These are phyloP conservation scores for Tardiomyces blankii DNA, from an alignment of 1,139 yeast genomes.

Conservation along the genomic window DNA sequence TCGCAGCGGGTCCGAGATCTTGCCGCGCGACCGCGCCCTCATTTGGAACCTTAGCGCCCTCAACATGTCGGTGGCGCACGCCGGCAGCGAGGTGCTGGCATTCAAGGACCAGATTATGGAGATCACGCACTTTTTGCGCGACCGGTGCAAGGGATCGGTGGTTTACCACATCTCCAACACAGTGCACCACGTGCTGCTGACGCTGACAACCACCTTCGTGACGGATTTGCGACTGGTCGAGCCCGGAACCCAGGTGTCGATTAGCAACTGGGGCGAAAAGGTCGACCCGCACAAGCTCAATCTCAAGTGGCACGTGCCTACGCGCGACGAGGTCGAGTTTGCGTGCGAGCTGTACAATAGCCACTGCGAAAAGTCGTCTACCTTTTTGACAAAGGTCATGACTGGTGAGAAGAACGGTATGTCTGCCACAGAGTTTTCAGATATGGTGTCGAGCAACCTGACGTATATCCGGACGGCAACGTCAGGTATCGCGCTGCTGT, in stretches of 20 bases:
- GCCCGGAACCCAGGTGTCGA: constrained; percentile 4
- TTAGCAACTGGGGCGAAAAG: constrained; percentile 25
- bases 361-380: constrained; percentile 29
- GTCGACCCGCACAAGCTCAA: constrained; percentile 32
- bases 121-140: constrained; percentile 42
- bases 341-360: constrained; percentile 51
- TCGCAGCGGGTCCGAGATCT: constrained; percentile 56
- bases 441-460: constrained; percentile 39
- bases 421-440: constrained; percentile 13
- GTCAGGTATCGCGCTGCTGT: constrained; percentile 65
- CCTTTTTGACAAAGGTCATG: constrained; percentile 15
- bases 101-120: constrained; percentile 38
- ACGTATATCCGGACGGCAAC: constrained; percentile 48
- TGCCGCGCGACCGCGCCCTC: constrained; percentile 68
- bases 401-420: neutral
- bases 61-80: constrained; percentile 62
- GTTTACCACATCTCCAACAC: constrained; percentile 35
- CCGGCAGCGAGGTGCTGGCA: constrained; percentile 40
- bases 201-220: constrained; percentile 39
- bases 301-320: constrained; percentile 72
- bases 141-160: constrained; percentile 56
- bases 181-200: constrained; percentile 55
- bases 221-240: constrained; percentile 6
- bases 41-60: constrained; percentile 64
- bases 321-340: constrained; percentile 41